Conservation (phyloP, 768 basidiomycete species). For the Leccinum boreale region DNA sequence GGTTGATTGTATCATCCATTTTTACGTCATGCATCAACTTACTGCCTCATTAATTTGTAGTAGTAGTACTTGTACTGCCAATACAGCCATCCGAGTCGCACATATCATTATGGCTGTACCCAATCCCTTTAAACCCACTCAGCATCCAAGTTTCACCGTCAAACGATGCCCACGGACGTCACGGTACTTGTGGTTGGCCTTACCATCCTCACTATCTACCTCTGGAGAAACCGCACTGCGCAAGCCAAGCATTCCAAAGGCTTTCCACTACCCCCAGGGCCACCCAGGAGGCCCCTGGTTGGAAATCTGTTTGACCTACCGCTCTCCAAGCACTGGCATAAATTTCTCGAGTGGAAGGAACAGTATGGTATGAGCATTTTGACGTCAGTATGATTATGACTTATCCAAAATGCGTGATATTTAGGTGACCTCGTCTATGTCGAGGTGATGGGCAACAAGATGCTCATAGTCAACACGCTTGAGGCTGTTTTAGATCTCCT, state of each 20-base stretch:
- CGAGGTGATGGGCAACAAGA: conserved; percentile 23
- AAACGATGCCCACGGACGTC: neutral
- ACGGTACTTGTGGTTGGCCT: neutral
- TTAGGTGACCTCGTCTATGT: conserved; percentile 31
- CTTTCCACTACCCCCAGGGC: conserved; percentile 6
- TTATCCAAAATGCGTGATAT: neutral
- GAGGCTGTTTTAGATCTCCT: conserved; percentile 28
- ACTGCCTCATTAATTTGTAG: too few relatives aligned
- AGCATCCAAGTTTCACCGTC: neutral
- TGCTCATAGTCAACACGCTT: conserved; percentile 31
- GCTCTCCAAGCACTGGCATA: conserved; percentile 3
- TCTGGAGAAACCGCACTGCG: conserved; percentile 1
- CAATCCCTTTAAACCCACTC: neutral
- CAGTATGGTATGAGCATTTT: conserved; percentile 1
- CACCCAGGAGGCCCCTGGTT: neutral
- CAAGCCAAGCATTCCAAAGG: conserved; percentile 4
- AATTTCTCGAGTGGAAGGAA: conserved; percentile 10
- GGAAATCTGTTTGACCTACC: conserved; percentile 11
- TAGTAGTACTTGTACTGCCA: too few relatives aligned
- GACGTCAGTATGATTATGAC: neutral
- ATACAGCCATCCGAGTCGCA: too few relatives aligned
- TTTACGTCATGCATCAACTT: neutral
- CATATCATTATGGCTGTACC: too few relatives aligned
- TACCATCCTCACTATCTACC: neutral
- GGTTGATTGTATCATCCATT: neutral